These are phyloP conservation scores for Neurospora africana DNA, from an alignment of 495 filamentous ascomycete species.

Conservation along the genomic window DNA sequence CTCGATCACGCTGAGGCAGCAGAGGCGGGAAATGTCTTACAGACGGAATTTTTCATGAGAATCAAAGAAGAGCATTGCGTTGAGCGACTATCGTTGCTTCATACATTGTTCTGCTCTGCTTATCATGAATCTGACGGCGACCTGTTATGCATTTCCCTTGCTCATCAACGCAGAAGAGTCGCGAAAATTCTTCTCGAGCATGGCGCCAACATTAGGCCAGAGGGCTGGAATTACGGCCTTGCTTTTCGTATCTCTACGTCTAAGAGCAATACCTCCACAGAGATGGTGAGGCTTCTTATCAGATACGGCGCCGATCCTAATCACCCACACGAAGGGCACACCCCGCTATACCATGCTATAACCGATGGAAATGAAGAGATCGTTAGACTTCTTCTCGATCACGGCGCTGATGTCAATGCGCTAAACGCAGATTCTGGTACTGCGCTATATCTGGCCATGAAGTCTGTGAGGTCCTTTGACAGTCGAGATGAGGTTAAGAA, in stretches of 20 bases:
- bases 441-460: constrained; percentile 1
- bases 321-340: background rate
- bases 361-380: background rate
- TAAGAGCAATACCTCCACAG: background rate
- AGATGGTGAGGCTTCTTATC: background rate
- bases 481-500: no score
- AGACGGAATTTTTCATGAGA: background rate
- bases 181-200: background rate
- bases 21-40: background rate
- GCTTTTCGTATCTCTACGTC: constrained; percentile 9
- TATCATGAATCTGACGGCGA: background rate
- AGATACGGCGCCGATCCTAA: constrained; percentile 3
- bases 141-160: background rate
- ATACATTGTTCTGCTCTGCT: no score
- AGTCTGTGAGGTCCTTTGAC: no score
- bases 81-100: background rate
- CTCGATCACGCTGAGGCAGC: constrained; percentile 6
- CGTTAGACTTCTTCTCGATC: background rate
- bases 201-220: constrained; percentile 7
- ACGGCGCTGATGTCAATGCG: constrained; percentile 18
- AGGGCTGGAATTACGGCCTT: constrained; percentile 4
- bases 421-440: constrained; percentile 10
- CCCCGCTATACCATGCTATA: no score
- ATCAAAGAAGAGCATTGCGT: background rate
- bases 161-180: background rate